Evolutionary conservation across 2,329 filamentous ascomycete genomes (phyloP).

Genomic region (Pyrenochaeta sp.): DNA sequence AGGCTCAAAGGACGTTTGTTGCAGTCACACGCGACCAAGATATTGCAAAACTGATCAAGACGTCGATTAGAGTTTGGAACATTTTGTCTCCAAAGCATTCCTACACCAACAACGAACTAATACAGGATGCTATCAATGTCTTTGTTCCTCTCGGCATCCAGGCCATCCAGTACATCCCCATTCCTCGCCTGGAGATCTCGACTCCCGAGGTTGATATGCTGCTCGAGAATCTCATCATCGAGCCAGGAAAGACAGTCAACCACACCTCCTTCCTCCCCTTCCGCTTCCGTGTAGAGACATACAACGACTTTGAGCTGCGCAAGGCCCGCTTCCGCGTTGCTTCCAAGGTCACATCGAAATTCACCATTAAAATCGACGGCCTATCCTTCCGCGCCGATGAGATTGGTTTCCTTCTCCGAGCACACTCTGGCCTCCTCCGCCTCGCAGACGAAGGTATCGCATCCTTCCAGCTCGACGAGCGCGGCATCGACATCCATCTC

Average conservation of each 20-base stretch:
- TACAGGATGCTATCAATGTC: slow-evolving; percentile 79
- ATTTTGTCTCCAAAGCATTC: slow-evolving; percentile 73
- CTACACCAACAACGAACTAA: slow-evolving; percentile 73
- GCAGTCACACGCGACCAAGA: slow-evolving; percentile 77
- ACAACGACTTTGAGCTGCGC: slow-evolving; percentile 85
- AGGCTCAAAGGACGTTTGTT: slow-evolving; percentile 72
- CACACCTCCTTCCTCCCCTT: slow-evolving; percentile 89
- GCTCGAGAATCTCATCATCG: slow-evolving; percentile 88
- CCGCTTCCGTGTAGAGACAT: slow-evolving; percentile 79
- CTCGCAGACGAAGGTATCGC: slow-evolving; percentile 85
- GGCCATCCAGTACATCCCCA: slow-evolving; percentile 84
- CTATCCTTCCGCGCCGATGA: slow-evolving; percentile 86
- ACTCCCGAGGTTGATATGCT: slow-evolving; percentile 85
- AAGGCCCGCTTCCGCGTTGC: slow-evolving; percentile 77
- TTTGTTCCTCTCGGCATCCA: slow-evolving; percentile 82
- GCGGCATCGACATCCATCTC: slow-evolving; percentile 85
- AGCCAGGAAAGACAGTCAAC: slow-evolving; percentile 86
- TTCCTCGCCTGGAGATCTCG: slow-evolving; percentile 87
- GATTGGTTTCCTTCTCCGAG: slow-evolving; percentile 86
- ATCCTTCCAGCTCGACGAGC: slow-evolving; percentile 83
- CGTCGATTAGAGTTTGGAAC: slow-evolving; percentile 71
- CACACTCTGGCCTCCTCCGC: slow-evolving; percentile 77
- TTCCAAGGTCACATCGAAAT: slow-evolving; percentile 72
- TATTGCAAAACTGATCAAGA: slow-evolving; percentile 73
- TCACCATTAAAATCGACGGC: slow-evolving; percentile 82